Evolutionary conservation across 2,329 filamentous ascomycete species (phyloP), one percentile per base, ranked within the genome.

Genomic region (Ophiostoma novo-ulmi): DNA sequence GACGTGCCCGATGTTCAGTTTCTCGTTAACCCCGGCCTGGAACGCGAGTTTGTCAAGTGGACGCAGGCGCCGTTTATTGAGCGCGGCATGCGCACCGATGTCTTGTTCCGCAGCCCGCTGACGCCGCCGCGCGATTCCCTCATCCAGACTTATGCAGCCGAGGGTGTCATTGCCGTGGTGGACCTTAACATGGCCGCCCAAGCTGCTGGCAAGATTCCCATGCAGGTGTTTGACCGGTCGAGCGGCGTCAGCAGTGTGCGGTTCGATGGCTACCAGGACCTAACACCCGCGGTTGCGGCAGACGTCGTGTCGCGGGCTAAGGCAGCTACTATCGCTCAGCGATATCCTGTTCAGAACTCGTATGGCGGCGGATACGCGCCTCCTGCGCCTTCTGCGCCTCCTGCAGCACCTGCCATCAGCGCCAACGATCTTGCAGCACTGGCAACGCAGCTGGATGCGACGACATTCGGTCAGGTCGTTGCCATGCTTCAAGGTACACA

Each of bases 1-100:
- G 88, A 95, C 74, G 89, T 97, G 31, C 94, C 94, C 2, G 93
- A 98, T 75, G 91, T 97, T 20, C 93, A 97, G 78, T 88, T 98
- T 39, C 87, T 97, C 38, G 86, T 96, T 5, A 83, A 94, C 64
- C 89, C 94, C 74, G 89, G 93, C 74, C 85, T 96, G 14, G 88
- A 90, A 72, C 85, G 90, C 72, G 89, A 92, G 71, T 97, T 97
- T 76, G 88, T 97, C 68, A 85, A 85, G 69, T 97, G 92, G 86
- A 89, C 97, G 13, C 91, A 97, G 77, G 85, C 86, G 44, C 86
- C 88, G 0, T 96, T 98, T 78, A 84, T 86, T 71, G 84, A 86
- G 44, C 88, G 89, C 70, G 88, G 89, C 2, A 82, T 98, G 52
- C 89, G 87, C 72, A 89, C 90, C 17, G 91, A 96, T 75, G 89